These are phyloP conservation scores for Amanita pseudoporphyria DNA, from an alignment of 768 basidiomycete genomes.

Conservation along the genomic window DNA sequence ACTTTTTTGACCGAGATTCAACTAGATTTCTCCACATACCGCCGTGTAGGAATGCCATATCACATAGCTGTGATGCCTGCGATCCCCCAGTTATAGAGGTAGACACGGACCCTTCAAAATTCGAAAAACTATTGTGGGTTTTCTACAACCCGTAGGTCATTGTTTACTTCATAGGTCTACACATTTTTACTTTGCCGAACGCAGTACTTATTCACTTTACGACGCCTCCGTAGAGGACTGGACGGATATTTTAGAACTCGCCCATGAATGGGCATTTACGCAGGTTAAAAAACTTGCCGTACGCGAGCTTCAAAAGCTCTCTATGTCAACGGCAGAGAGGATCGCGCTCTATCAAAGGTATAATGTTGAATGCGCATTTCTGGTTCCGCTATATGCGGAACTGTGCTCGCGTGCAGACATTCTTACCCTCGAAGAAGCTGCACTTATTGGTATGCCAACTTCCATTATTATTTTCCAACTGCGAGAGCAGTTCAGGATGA, in stretches of 20 bases:
- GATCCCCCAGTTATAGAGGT: conserved; percentile 28
- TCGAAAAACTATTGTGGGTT: conserved; percentile 48
- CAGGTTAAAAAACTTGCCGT: conserved; percentile 45
- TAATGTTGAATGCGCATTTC: conserved; percentile 24
- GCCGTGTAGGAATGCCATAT: background rate
- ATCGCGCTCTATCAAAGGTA: conserved; percentile 38
- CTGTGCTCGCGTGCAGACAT: conserved; percentile 30
- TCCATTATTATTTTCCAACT: conserved; percentile 10
- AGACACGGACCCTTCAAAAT: conserved; percentile 35
- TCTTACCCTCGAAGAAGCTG: conserved; percentile 35
- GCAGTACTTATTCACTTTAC: conserved; percentile 48
- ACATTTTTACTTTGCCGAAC: background rate
- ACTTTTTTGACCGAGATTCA: conserved; percentile 47
- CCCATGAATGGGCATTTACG: conserved; percentile 44
- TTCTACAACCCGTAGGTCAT: conserved; percentile 51
- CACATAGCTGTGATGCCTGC: conserved; percentile 17
- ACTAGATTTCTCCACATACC: conserved; percentile 22
- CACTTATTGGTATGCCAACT: conserved; percentile 31
- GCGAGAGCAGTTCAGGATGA: background rate
- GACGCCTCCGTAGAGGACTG: conserved; percentile 41
- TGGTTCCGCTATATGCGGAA: conserved; percentile 32
- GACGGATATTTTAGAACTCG: conserved; percentile 42
- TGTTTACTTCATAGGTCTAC: too few species aligned
- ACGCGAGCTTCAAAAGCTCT: conserved; percentile 39
- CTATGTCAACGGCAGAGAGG: conserved; percentile 39